Base-by-base conservation (phyloP, 352 stramenopile genomes). In the Phytopythium ostracodes region DNA sequence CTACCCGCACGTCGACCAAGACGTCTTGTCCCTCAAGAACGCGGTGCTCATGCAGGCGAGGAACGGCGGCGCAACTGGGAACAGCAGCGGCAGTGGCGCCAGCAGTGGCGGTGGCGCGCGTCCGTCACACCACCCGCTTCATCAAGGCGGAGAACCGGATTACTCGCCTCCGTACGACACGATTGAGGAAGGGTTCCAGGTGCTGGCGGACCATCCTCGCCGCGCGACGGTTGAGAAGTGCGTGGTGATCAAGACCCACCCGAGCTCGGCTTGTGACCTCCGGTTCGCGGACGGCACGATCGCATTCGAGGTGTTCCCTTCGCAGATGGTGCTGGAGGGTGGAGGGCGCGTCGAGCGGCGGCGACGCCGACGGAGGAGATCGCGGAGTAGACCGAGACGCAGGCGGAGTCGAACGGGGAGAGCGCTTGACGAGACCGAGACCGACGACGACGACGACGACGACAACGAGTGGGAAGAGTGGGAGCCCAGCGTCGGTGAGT, bases 241-340 rank as follows among this genome's bases (percentile, higher is more conserved):
- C 36, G 68, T 89, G 6, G 76, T 92, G 31, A 90, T 92, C 55
- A 79, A 78, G 59, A 83, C 76, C 22, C 80, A 90, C 54, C 24
- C 66, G 49, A 87, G 73, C 44, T 76, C 73, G 5, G 80, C 83
- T 1, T 92, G 80, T 59, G 83, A 92, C 42, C 42, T 92, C 17
- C 81, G 79, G 4, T 92, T 92, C 65, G 77, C 75, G 4, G 83
- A 92, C 49, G 83, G 83, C n/a, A 92, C 81, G 14, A 92, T 92
- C 42, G 70, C 79, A 9, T 89, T 90, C 22, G 77, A 88, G 22
- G 79, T 92, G 7, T 92, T 88, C 42, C 83, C 83, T 10, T 89
- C 83, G 11, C 83, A 92, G 68, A 92, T 92, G 83, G 84, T 90
- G 15, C 62, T 90, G 15, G 80, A 91, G 33, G 51, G 51, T 4